Percentiles rank a stretch among this genome's conserved stretches.
phyloP scores from a whole-genome alignment of 2,329 filamentous ascomycete genomes.

The Pestalotiopsis sp. region DNA sequence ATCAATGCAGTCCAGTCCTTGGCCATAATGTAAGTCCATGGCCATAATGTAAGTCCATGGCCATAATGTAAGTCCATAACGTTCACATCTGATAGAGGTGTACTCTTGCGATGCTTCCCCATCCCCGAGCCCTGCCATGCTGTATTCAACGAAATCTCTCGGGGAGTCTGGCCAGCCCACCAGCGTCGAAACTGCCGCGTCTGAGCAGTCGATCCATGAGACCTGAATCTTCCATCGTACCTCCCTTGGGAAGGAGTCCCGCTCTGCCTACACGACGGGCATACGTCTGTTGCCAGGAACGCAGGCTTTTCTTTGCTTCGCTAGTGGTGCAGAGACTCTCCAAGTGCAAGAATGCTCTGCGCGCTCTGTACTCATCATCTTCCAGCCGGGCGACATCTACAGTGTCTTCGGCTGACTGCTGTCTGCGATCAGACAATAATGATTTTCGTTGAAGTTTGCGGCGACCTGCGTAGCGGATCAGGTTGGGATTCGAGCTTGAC shows the following conservation, averaged over 20 bases:
- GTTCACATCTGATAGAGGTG: not conserved
- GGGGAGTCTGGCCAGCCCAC: not conserved
- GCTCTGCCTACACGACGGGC: slow-evolving; percentile 42
- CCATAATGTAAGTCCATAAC: not conserved
- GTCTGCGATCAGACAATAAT: not conserved
- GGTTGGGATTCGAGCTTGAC: slow-evolving; percentile 7
- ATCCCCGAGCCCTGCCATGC: not conserved
- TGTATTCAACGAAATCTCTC: not conserved
- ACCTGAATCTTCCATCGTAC: slow-evolving; percentile 23
- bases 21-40: not conserved
- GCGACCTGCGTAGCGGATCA: not conserved
- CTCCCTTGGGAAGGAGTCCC: slow-evolving; percentile 41
- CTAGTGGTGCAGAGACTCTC: slow-evolving; percentile 48
- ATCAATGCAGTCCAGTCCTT: not conserved
- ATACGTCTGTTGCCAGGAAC: slow-evolving; percentile 51
- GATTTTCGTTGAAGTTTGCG: not conserved
- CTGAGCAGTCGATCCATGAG: slow-evolving; percentile 31
- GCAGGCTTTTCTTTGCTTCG: slow-evolving; percentile 51
- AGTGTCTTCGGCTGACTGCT: not conserved
- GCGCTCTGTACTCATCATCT: slow-evolving; percentile 45
- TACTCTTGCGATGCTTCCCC: not conserved
- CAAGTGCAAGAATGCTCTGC: slow-evolving; percentile 49
- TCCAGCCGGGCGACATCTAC: slow-evolving; percentile 14
- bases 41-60: too few relatives aligned
- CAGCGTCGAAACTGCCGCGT: not conserved